These are phyloP conservation scores for Gonium pectorale DNA, from an alignment of 139 green algal genomes.

Conservation along the genomic window DNA sequence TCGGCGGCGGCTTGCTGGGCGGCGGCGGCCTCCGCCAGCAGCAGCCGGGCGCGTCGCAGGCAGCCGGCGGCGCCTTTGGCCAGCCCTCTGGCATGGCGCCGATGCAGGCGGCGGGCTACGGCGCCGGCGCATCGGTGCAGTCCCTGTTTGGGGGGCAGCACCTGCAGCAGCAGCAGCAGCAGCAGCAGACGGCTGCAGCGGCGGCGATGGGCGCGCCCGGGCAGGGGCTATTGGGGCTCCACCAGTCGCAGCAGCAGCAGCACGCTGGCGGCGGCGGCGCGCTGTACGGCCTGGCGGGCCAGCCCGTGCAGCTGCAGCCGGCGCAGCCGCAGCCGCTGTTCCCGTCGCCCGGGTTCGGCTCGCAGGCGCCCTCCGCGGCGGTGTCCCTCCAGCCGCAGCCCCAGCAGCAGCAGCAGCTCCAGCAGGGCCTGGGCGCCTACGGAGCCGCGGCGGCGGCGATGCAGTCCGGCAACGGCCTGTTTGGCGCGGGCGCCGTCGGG, in stretches of 20 bases:
- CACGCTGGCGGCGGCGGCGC: not conserved
- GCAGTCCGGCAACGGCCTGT: no score
- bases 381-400: not conserved
- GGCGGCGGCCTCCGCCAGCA: not conserved
- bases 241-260: not conserved
- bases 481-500: no score
- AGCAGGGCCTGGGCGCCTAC: not conserved
- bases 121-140: not conserved
- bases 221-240: no score
- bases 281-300: not conserved
- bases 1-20: not conserved
- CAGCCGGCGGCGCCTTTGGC: no score
- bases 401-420: not conserved
- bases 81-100: not conserved
- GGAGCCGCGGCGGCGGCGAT: not conserved
- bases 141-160: not conserved
- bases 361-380: not conserved
- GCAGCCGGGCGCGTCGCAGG: not conserved
- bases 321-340: constrained; percentile 7
- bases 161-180: not conserved
- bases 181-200: not conserved
- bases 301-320: constrained; percentile 18
- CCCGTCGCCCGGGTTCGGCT: not conserved
- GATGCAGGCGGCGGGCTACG: not conserved
- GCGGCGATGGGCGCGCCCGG: no score